Base-by-base conservation (phyloP, 352 stramenopile genomes). In the Phytophthora ramorum region DNA sequence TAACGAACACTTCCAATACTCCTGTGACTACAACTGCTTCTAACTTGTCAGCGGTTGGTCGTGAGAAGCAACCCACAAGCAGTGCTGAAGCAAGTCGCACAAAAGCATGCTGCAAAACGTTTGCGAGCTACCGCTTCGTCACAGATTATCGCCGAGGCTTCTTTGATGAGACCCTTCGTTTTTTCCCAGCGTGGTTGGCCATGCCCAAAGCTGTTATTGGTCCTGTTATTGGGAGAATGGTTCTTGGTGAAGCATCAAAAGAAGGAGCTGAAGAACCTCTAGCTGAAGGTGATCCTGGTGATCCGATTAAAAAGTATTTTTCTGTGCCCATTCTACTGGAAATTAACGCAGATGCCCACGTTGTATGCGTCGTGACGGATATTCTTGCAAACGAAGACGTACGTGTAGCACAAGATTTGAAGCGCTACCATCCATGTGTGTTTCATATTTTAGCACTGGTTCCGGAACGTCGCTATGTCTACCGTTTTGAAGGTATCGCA, bases 401-500 rank as follows among this genome's bases (percentile, higher is more conserved):
- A 5, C 77, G 79, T 16, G 63, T 91, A 13, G 64, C 45, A 0
- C 34, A 68, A 19, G 55, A 76, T 13, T 32, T 92, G 17, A 46
- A 28, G 16, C 57, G 68, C 3, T 62, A 83, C 22, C 54, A 59
- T 7, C 86, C 86, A 0, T 46, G 71, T 2, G 66, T 90, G 1
- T 92, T 95, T 63, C 52, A 63, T 20, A 75, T 91, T 26, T 13
- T 67, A 7, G 73, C 59, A 0, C 64, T 95, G 9, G 32, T 58
- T 5, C 81, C 81, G n/a, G 71, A 91, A 35, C 66, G 81, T 19
- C 69, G 86, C 55, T 95, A 90, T 28, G 58, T 90, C 0, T 92
- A 90, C 34, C 79, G 69, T 13, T 93, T 95, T 48, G 84, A 93
- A 72, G 84, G 86, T 1, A 81, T 91, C 10, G 73, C 76, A 9